Percentiles rank a stretch among this genome's conserved stretches.
Conservation (phyloP, 2,329 filamentous ascomycete genomes). For the Beauveria rudraprayagi region DNA sequence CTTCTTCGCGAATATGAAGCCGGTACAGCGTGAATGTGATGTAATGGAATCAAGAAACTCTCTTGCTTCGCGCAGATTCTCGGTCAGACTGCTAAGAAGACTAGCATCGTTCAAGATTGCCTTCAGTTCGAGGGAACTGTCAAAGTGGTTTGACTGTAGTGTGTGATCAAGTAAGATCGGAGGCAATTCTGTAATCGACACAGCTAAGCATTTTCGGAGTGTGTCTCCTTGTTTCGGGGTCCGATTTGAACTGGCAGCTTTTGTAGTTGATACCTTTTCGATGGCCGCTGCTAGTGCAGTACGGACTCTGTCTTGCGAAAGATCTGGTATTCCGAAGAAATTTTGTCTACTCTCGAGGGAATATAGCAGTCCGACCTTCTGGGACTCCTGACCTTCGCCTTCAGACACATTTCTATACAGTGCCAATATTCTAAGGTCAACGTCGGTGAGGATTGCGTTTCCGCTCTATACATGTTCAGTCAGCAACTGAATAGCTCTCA, state of each 20-base stretch:
- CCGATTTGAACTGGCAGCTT: slow-evolving; percentile 47
- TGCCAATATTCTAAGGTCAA: slow-evolving; percentile 71
- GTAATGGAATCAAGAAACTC: slow-evolving; percentile 62
- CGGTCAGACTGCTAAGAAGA: slow-evolving; percentile 58
- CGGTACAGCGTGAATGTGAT: slow-evolving; percentile 56
- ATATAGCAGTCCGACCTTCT: slow-evolving; percentile 71
- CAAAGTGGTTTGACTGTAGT: slow-evolving; percentile 61
- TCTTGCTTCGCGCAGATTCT: slow-evolving; percentile 61
- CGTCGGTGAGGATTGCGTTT: slow-evolving; percentile 88
- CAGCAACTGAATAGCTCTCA: slow-evolving; percentile 5
- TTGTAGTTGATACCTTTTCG: slow-evolving; percentile 43
- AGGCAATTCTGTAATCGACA: slow-evolving; percentile 80
- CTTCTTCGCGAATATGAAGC: slow-evolving; percentile 79
- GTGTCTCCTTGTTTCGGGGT: slow-evolving; percentile 68
- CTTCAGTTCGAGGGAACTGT: slow-evolving; percentile 57
- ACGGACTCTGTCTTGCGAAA: slow-evolving; percentile 66
- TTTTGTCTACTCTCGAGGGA: slow-evolving; percentile 78
- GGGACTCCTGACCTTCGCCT: slow-evolving; percentile 75
- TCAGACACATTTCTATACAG: slow-evolving; percentile 74
- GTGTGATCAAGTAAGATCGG: slow-evolving; percentile 83
- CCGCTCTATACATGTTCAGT: slow-evolving; percentile 48
- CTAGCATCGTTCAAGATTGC: slow-evolving; percentile 60
- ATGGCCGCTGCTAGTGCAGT: slow-evolving; percentile 60
- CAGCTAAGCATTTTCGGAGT: slow-evolving; percentile 70
- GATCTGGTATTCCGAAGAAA: slow-evolving; percentile 61